Conservation (phyloP, 495 filamentous ascomycete genomes). For the Amniculicola lignicola region DNA sequence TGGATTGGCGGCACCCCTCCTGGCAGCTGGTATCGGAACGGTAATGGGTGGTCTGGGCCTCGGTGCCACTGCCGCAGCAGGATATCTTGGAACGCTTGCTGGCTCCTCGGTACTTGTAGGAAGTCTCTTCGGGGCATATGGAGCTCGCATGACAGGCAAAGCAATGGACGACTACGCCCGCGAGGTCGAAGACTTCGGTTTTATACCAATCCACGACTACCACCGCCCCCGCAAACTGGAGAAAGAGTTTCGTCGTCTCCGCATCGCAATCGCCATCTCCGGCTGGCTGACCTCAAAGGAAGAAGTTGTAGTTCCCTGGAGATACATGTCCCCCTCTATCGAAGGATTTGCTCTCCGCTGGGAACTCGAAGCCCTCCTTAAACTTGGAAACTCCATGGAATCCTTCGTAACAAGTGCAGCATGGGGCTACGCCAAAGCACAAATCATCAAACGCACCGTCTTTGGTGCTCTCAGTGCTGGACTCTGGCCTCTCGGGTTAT, state of each 20-base stretch:
- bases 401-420: slow-evolving; percentile 71
- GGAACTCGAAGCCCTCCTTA: slow-evolving; percentile 74
- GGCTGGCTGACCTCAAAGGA: slow-evolving; percentile 75
- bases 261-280: slow-evolving; percentile 76
- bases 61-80: slow-evolving; percentile 72
- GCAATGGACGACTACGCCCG: slow-evolving; percentile 85
- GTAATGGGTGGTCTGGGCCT: slow-evolving; percentile 79
- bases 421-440: slow-evolving; percentile 71
- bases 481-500: slow-evolving; percentile 70
- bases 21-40: slow-evolving; percentile 77
- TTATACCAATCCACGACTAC: slow-evolving; percentile 65
- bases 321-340: slow-evolving; percentile 60
- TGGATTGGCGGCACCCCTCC: slow-evolving; percentile 74
- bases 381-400: slow-evolving; percentile 71
- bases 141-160: slow-evolving; percentile 75
- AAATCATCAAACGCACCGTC: slow-evolving; percentile 74
- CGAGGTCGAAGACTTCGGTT: slow-evolving; percentile 86
- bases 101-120: slow-evolving; percentile 75
- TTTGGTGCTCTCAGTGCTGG: slow-evolving; percentile 68
- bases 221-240: slow-evolving; percentile 38
- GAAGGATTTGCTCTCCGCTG: slow-evolving; percentile 84
- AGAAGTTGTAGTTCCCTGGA: slow-evolving; percentile 73
- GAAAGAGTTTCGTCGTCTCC: slow-evolving; percentile 62
- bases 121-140: slow-evolving; percentile 84
- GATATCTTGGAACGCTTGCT: slow-evolving; percentile 74